Percentiles rank a stretch among this genome's conserved stretches.
Evolutionary conservation across 306 rosid genomes (phyloP).

Genomic region (Lotus japonicus): DNA sequence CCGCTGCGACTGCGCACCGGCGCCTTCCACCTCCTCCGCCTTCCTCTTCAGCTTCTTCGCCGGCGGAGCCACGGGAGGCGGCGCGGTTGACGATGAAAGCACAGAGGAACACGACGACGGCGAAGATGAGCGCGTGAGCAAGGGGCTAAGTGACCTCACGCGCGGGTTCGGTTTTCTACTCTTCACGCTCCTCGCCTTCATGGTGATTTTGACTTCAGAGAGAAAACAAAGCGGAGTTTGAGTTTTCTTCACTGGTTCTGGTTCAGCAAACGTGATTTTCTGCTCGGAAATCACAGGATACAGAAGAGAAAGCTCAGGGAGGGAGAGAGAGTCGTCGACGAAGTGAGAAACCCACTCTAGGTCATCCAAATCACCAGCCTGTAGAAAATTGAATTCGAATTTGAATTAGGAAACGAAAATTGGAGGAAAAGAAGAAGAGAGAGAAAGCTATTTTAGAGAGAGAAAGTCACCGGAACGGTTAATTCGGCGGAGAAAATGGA

Average conservation of each 20-base stretch:
- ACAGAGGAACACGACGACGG: slow-evolving; percentile 44
- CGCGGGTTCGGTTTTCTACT: slow-evolving; percentile 24
- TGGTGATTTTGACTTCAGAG: slow-evolving; percentile 45
- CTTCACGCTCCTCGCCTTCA: slow-evolving; percentile 44
- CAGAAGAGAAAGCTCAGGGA: slow-evolving; percentile 43
- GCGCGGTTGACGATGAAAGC: slow-evolving; percentile 20
- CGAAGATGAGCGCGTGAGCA: slow-evolving; percentile 31
- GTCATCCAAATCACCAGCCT: slow-evolving; percentile 75
- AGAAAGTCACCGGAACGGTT: slow-evolving; percentile 59
- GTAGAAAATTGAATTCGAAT: background rate
- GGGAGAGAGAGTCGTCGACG: slow-evolving; percentile 76
- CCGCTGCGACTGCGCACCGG: slow-evolving; percentile 46
- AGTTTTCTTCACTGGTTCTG: background rate
- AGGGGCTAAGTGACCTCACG: slow-evolving; percentile 21
- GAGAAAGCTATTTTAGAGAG: background rate
- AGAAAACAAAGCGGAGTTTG: slow-evolving; percentile 30
- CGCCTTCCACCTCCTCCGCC: slow-evolving; percentile 7
- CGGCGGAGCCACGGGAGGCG: slow-evolving; percentile 28
- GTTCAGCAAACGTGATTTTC: background rate
- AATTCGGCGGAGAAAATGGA: slow-evolving; percentile 50
- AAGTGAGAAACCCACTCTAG: slow-evolving; percentile 92
- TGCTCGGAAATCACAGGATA: slow-evolving; percentile 38
- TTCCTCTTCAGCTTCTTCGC: slow-evolving; percentile 61
- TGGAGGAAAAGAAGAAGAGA: background rate
- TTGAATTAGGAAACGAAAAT: background rate